Evolutionary conservation across 108 stramenopile genomes (phyloP).

Genomic region (Aurantiochytrium sp.): DNA sequence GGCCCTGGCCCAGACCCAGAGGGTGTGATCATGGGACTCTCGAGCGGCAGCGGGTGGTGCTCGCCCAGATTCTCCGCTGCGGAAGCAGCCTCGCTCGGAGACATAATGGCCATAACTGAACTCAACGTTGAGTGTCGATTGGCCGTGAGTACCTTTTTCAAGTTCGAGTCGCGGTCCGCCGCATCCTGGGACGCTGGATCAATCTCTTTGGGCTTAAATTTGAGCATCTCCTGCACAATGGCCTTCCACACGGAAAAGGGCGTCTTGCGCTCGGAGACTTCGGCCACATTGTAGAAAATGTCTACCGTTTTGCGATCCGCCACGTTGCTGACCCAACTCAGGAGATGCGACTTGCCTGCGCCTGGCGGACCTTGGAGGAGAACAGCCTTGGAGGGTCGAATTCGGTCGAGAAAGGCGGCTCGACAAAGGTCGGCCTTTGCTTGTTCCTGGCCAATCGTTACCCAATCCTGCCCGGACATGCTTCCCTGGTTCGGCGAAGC

Average conservation of each 20-base stretch:
- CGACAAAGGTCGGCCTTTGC: neutral
- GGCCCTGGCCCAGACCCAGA: too few species aligned
- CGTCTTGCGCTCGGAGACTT: neutral
- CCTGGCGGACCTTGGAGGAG: neutral
- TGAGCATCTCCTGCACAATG: slow-evolving; percentile 7
- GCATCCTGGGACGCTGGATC: neutral
- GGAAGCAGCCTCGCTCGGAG: too few species aligned
- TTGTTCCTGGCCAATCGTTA: neutral
- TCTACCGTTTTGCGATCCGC: neutral
- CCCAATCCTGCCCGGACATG: neutral
- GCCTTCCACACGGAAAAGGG: neutral
- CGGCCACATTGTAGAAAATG: neutral
- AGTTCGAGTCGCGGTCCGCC: neutral
- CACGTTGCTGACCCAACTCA: neutral
- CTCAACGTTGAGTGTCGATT: too few species aligned
- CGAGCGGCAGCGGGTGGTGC: too few species aligned
- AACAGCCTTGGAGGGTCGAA: neutral
- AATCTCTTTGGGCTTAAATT: neutral
- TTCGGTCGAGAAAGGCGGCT: neutral
- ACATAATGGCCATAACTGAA: too few species aligned
- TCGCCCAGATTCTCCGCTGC: too few species aligned
- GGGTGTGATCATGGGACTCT: too few species aligned
- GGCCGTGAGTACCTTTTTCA: neutral
- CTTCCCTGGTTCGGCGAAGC: neutral
- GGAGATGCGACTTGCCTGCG: neutral